phyloP scores from a whole-genome alignment of 1,284 basidiomycete species.

The Cryptococcus hybrid region DNA sequence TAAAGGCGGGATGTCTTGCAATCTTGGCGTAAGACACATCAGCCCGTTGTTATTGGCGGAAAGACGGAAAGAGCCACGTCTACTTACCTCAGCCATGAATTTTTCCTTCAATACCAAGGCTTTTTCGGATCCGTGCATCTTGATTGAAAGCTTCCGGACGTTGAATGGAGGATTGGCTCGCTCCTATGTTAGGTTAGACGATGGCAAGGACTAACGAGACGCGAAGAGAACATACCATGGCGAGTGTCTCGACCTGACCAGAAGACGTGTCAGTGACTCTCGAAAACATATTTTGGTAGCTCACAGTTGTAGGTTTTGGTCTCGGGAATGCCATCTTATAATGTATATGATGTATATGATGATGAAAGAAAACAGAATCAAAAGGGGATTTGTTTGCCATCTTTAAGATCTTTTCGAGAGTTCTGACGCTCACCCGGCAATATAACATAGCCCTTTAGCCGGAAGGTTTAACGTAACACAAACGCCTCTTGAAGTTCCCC shows the following conservation, averaged over 20 bases:
- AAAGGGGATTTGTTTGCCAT: no score
- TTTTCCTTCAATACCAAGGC: constrained; percentile 50
- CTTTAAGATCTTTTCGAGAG: no score
- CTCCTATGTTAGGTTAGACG: constrained; percentile 36
- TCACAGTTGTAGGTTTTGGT: constrained; percentile 48
- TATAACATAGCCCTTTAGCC: no score
- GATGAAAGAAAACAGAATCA: no score
- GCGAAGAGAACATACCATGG: constrained; percentile 28
- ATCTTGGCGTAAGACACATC: constrained; percentile 26
- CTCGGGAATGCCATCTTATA: constrained; percentile 44
- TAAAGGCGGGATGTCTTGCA: constrained; percentile 56
- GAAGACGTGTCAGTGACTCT: constrained; percentile 2
- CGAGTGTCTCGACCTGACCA: constrained; percentile 46
- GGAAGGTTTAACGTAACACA: no score
- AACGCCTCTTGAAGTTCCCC: no score
- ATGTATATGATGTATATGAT: no score
- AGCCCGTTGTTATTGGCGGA: not conserved
- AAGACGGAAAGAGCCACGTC: not conserved
- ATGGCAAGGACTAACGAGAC: constrained; percentile 1
- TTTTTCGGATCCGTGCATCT: constrained; percentile 48
- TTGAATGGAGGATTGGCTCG: constrained; percentile 55
- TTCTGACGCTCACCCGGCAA: no score
- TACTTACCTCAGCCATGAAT: constrained; percentile 54
- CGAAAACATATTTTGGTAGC: constrained; percentile 2
- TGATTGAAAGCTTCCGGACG: constrained; percentile 49